Evolutionary conservation across 164 flowering plant genomes (phyloP).

Genomic region (Kalanchoe fedtschenkoi): DNA sequence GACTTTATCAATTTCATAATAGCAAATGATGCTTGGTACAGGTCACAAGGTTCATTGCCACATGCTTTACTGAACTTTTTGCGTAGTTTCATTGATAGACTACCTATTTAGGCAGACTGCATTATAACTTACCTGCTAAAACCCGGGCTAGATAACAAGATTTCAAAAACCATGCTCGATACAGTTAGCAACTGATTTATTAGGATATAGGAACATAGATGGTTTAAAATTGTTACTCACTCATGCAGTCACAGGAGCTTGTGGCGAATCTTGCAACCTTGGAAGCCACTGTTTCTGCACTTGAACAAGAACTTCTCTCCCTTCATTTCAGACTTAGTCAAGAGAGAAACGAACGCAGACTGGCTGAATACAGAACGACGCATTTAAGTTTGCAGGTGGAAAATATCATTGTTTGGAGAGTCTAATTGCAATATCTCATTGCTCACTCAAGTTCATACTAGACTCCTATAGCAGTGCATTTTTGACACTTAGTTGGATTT

Average conservation of each 20-base stretch:
- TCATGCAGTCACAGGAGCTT: constrained; percentile 49
- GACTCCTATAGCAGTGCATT: background rate
- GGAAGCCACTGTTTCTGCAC: constrained; percentile 51
- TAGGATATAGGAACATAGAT: background rate
- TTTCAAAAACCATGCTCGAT: background rate
- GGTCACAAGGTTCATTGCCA: background rate
- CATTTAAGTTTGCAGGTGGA: constrained; percentile 27
- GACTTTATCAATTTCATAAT: background rate
- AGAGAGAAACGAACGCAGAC: constrained; percentile 73
- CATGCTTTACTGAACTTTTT: too few species aligned
- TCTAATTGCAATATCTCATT: background rate
- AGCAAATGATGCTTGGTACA: too few species aligned
- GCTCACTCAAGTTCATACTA: background rate
- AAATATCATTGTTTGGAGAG: constrained; percentile 1
- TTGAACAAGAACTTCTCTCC: constrained; percentile 53
- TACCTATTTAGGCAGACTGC: too few species aligned
- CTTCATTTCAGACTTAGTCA: constrained; percentile 61
- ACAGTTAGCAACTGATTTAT: too few species aligned
- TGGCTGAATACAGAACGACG: constrained; percentile 45
- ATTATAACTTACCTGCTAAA: background rate
- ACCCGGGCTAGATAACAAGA: background rate
- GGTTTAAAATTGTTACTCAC: constrained; percentile 6
- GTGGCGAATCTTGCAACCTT: constrained; percentile 37
- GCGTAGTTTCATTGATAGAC: too few species aligned
- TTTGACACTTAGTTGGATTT: background rate